Conservation (phyloP, 192 early-diverging fungal genomes). For the Entomortierella chlamydospora region DNA sequence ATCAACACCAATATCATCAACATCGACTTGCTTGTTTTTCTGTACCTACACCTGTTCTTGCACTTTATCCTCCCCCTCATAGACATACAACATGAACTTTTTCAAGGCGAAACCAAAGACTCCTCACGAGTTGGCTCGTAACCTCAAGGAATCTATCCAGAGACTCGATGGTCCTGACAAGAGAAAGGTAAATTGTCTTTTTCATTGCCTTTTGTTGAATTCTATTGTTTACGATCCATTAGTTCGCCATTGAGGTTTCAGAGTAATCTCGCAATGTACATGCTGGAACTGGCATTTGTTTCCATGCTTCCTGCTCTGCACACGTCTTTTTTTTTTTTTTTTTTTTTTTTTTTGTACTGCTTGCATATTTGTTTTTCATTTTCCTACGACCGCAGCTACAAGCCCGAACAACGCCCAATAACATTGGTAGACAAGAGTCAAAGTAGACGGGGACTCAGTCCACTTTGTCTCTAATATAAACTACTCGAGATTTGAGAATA, state of each 20-base stretch:
- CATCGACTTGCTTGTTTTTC: background rate
- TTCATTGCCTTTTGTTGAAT: background rate
- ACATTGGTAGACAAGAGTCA: too few relatives aligned
- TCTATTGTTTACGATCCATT: too few relatives aligned
- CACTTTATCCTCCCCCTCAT: background rate
- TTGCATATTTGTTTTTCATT: too few relatives aligned
- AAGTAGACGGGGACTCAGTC: too few relatives aligned
- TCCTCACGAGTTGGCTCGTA: slow-evolving; percentile 89
- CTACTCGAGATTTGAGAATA: too few relatives aligned
- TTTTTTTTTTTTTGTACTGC: too few relatives aligned
- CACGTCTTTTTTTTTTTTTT: too few relatives aligned
- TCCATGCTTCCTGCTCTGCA: too few relatives aligned
- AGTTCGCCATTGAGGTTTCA: too few relatives aligned
- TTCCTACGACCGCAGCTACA: too few relatives aligned
- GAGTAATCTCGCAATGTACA: background rate
- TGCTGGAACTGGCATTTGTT: background rate
- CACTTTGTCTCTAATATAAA: too few relatives aligned
- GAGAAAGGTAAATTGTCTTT: slow-evolving; percentile 67
- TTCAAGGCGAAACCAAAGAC: slow-evolving; percentile 88
- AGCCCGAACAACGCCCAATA: too few relatives aligned
- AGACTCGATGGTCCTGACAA: slow-evolving; percentile 79
- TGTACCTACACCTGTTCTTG: background rate
- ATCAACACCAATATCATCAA: background rate
- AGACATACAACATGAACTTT: slow-evolving; percentile 43
- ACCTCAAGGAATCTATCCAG: slow-evolving; percentile 85